Evolutionary conservation across 306 rosid species (phyloP).

Genomic region (Comarum palustre): DNA sequence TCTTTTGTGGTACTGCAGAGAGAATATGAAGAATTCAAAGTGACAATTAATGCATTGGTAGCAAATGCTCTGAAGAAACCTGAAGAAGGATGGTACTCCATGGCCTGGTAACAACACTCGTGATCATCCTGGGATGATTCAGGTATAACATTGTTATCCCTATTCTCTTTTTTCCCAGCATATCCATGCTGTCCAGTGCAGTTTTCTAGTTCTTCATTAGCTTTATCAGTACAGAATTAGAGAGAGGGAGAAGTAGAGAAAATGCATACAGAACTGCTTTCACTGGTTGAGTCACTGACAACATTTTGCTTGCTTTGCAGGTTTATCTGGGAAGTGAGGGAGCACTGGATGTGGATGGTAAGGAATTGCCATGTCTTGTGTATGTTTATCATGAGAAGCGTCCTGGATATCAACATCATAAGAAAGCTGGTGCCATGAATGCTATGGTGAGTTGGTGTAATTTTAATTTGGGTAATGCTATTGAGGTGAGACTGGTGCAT

Average conservation of each 20-base stretch:
- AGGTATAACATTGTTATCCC: constrained; percentile 41
- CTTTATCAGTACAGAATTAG: background rate
- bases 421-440: constrained; percentile 96
- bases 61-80: constrained; percentile 88
- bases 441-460: constrained; percentile 59
- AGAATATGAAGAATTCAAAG: constrained; percentile 96
- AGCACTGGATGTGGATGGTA: constrained; percentile 74
- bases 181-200: background rate
- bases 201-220: background rate
- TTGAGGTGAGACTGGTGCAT: constrained; percentile 3
- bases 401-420: constrained; percentile 70
- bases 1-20: constrained; percentile 49
- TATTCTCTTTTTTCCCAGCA: background rate
- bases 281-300: constrained; percentile 9
- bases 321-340: constrained; percentile 85
- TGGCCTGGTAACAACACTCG: constrained; percentile 92
- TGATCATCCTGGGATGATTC: constrained; percentile 98
- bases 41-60: constrained; percentile 74
- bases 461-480: constrained; percentile 6
- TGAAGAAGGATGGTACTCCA: constrained; percentile 91
- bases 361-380: constrained; percentile 72
- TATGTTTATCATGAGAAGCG: constrained; percentile 92
- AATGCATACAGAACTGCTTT: background rate
- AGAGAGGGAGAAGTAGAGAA: background rate
- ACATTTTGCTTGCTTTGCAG: constrained; percentile 35